Evolutionary conservation across 2,329 filamentous ascomycete species (phyloP), one percentile per base, ranked within the genome.

Genomic region (Zymoseptoria passerinii): DNA sequence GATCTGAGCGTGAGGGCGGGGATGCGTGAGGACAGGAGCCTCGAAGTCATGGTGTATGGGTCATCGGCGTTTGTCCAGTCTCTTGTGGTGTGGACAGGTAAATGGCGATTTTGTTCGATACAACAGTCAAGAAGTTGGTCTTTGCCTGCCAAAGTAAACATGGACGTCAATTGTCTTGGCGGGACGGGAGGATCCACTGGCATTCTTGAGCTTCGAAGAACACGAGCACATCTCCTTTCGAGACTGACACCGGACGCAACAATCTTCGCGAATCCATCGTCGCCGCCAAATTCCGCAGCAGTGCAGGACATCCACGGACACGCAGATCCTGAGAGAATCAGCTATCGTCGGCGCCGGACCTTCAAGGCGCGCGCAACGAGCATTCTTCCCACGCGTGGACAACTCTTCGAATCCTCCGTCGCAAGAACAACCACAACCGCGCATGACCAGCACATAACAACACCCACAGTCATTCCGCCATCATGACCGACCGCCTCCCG

Each of bases 401-500:
- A 16, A n/a, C n/a, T n/a, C n/a, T n/a, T 44, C 35, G 35, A 40
- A 16, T 40, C 13, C 13, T n/a, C 10, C 29, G 29, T 13, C 29
- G 13, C 9, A 35, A 9, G 29, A 9, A 40, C 35, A 29, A 29
- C 28, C 28, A 29, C 28, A 2, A 29, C 10, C 35, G 35, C 35
- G 35, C 35, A 44, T 44, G 35, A 13, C 13, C 35, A 44, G 35
- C 35, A 16, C 35, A 44, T 44, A 44, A 16, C 49, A 51, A 10
- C 35, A 57, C 50, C 55, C 50, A 16, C 35, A 40, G 9, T 13
- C 35, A 18, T 28, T 7, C 28, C 48, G n/a, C 55, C 68, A 78
- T 67, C 62, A 99, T 97, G 94, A 97, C 94, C 54, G 92, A 96
- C 81, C 94, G 95, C 77, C 87, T 99, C 19, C 92, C 94, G 59